Percentiles rank a stretch among this genome's conserved stretches.
Evolutionary conservation across 306 rosid species (phyloP).

Genomic region (Quillaja saponaria): DNA sequence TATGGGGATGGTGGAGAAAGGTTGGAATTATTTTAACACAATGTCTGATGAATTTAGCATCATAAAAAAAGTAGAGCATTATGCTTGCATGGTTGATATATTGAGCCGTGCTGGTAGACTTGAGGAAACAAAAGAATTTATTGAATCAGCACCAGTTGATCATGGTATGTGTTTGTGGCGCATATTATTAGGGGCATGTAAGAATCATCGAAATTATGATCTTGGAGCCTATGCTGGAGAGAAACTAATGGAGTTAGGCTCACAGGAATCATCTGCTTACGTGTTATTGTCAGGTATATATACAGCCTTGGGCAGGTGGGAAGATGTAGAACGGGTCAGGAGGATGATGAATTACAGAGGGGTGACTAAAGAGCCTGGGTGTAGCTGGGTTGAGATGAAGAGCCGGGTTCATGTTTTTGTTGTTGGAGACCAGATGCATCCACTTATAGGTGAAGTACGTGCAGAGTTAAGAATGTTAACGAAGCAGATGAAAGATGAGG

Average conservation of each 20-base stretch:
- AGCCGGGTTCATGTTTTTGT: constrained; percentile 81
- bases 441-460: constrained; percentile 55
- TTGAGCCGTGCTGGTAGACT: constrained; percentile 84
- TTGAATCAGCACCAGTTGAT: constrained; percentile 73
- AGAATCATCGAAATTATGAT: constrained; percentile 64
- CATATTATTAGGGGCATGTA: constrained; percentile 73
- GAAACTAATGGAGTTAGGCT: constrained; percentile 74
- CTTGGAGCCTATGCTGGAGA: constrained; percentile 83
- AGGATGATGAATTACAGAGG: constrained; percentile 72
- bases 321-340: constrained; percentile 79
- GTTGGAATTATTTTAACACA: constrained; percentile 66
- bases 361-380: constrained; percentile 81
- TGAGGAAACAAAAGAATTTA: constrained; percentile 69
- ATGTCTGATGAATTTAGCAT: constrained; percentile 63
- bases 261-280: constrained; percentile 73
- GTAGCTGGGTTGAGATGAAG: constrained; percentile 89
- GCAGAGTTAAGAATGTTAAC: constrained; percentile 47
- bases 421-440: constrained; percentile 83
- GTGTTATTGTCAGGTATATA: constrained; percentile 74
- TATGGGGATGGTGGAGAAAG: constrained; percentile 72
- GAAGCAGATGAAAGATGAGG: constrained; percentile 72
- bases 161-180: constrained; percentile 82
- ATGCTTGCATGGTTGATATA: constrained; percentile 90
- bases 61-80: constrained; percentile 66
- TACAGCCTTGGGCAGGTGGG: constrained; percentile 59